Evolutionary conservation across 1,284 basidiomycete species (phyloP), one percentile per base, ranked within the genome.

Genomic region (Pseudozyma flocculosa): DNA sequence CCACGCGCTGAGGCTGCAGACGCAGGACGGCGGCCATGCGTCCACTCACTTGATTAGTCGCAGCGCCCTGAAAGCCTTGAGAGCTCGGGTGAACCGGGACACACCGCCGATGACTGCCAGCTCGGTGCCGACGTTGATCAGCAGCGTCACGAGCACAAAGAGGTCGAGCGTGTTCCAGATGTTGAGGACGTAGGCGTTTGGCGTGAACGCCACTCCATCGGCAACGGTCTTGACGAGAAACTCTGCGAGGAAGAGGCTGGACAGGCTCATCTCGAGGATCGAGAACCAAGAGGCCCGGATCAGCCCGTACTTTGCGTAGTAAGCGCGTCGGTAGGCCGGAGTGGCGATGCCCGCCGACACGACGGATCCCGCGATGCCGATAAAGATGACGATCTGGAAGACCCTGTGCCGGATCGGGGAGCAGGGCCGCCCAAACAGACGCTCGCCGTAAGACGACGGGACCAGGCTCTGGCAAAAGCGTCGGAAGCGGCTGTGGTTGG

Each of bases 161-260:
- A 95, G 87, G 79, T 98, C 94, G 51, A 97, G 82, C 57, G 88
- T 79, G 76, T 97, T 97, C 92, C 93, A 97, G 13, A 92, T 85
- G 58, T 88, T 91, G 17, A 88, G 85, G 26, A 96, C 79, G 74
- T 97, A 97, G 0, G 92, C 92, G 71, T 96, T 97, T 0, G 94
- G 94, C 0, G 92, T 88, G 79, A 95, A 93, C 1, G 70, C 68
- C 29, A 79, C 88, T 0, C 94, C 94, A 71, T 98, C 94, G 0
- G 94, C 94, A 43, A 92, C 82, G 71, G 95, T 81, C 80, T 97
- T 93, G 85, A 96, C 86, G 59, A 88, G 57, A 64, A 94, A 92
- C 76, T 98, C 94, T 48, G 88, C 61, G 45, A 95, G 79, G 37
- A 97, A 87, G 8, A 87, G 81, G 45, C 87, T 80, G 1, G 88